phyloP scores from a whole-genome alignment of 2,329 filamentous ascomycete genomes.

The Ramularia endophylla region DNA sequence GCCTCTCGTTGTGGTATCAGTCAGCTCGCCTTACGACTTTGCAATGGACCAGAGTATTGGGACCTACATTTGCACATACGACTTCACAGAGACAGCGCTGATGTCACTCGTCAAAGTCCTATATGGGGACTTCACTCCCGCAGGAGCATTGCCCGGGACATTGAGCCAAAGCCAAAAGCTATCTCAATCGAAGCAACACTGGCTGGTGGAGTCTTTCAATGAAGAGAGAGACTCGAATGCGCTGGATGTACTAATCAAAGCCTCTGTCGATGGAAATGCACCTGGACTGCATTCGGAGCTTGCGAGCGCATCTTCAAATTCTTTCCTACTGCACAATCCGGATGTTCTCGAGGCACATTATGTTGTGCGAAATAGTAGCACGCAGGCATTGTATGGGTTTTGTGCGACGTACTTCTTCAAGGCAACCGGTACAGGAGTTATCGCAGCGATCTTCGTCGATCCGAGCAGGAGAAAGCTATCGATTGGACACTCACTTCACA shows the following conservation, averaged over 20 bases:
- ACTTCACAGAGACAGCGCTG: slow-evolving; percentile 90
- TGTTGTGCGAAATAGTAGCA: slow-evolving; percentile 90
- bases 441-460: slow-evolving; percentile 86
- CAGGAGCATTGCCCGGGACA: slow-evolving; percentile 59
- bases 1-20: slow-evolving; percentile 81
- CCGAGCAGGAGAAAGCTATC: slow-evolving; percentile 79
- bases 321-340: slow-evolving; percentile 67
- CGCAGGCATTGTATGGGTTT: slow-evolving; percentile 84
- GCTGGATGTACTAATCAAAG: slow-evolving; percentile 67
- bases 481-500: slow-evolving; percentile 84
- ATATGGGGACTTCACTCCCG: slow-evolving; percentile 64
- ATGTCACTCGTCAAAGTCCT: slow-evolving; percentile 76
- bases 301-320: slow-evolving; percentile 61
- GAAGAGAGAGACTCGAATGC: slow-evolving; percentile 68
- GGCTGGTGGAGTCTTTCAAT: slow-evolving; percentile 88
- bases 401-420: slow-evolving; percentile 80
- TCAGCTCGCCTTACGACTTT: slow-evolving; percentile 95
- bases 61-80: slow-evolving; percentile 92
- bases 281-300: slow-evolving; percentile 65
- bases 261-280: slow-evolving; percentile 60
- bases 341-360: slow-evolving; percentile 78
- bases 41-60: slow-evolving; percentile 85
- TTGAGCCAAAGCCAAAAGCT: slow-evolving; percentile 82
- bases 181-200: slow-evolving; percentile 84
- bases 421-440: slow-evolving; percentile 62